Evolutionary conservation across 805 yeast genomes (phyloP).

Genomic region (Saccharomycopsis capsularis): DNA sequence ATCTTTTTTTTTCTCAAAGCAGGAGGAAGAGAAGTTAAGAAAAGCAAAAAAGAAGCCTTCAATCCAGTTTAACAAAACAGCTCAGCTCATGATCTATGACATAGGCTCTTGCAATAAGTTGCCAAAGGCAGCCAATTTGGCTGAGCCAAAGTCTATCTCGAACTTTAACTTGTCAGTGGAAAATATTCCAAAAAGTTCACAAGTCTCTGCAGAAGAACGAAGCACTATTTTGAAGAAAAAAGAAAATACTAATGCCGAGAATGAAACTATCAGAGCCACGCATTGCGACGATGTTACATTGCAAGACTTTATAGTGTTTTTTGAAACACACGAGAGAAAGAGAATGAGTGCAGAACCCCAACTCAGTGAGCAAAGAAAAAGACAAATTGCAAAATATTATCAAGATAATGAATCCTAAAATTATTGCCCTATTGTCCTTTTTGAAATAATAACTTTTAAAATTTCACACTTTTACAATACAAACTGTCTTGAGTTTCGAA

Average conservation of each 20-base stretch:
- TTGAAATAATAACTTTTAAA: neutral
- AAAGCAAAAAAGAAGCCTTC: slow-evolving; percentile 4
- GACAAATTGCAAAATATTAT: slow-evolving; percentile 19
- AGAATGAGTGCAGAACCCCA: slow-evolving; percentile 16
- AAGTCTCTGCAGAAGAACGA: neutral
- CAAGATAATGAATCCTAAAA: slow-evolving; percentile 6
- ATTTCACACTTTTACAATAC: neutral
- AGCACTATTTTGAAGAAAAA: slow-evolving; percentile 20
- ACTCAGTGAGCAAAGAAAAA: slow-evolving; percentile 12
- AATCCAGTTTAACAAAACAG: slow-evolving; percentile 16
- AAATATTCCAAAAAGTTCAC: neutral
- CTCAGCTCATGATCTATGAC: slow-evolving; percentile 18
- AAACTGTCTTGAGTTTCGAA: neutral
- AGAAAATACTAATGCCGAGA: slow-evolving; percentile 12
- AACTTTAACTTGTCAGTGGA: neutral
- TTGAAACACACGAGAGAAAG: slow-evolving; percentile 18
- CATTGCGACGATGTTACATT: slow-evolving; percentile 20
- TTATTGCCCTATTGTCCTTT: too few relatives aligned
- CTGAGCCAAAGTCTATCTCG: slow-evolving; percentile 12
- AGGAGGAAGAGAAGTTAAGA: neutral
- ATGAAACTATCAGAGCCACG: slow-evolving; percentile 17
- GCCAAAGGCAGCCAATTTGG: neutral
- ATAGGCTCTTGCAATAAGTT: neutral
- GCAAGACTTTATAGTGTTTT: slow-evolving; percentile 17
- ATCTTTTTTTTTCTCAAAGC: neutral